phyloP scores from a whole-genome alignment of 345 rosid genomes.

The Hypericum androsaemum region DNA sequence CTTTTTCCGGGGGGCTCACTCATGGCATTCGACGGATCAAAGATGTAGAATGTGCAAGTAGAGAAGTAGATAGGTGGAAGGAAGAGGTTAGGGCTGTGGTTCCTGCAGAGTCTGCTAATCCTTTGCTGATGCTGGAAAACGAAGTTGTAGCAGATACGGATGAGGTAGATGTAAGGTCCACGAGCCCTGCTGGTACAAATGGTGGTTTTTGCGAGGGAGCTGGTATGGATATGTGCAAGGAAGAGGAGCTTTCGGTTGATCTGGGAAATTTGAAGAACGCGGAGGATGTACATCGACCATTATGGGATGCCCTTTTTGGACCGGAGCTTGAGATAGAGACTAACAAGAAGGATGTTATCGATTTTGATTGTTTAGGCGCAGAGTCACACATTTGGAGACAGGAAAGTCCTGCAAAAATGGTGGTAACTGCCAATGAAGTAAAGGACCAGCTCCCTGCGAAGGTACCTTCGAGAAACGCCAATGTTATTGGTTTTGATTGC shows the following conservation, averaged over 20 bases:
- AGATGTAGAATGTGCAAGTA: no score
- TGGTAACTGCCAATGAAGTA: no score
- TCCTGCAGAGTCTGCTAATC: constrained; percentile 21
- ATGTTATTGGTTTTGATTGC: constrained; percentile 1
- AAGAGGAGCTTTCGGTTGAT: constrained; percentile 19
- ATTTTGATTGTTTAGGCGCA: not conserved
- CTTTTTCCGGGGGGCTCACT: no score
- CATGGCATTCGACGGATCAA: no score
- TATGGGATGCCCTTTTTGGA: constrained; percentile 8
- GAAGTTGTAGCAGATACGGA: constrained; percentile 8
- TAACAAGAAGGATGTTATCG: constrained; percentile 10
- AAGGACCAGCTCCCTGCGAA: no score
- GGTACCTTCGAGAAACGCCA: constrained; percentile 13
- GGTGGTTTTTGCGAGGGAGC: constrained; percentile 11
- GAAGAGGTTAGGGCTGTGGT: constrained; percentile 16
- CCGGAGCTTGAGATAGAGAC: not conserved
- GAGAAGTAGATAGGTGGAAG: not conserved
- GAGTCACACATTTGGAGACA: constrained; percentile 12
- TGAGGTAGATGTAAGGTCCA: not conserved
- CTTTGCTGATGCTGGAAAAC: constrained; percentile 13
- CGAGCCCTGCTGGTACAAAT: constrained; percentile 6
- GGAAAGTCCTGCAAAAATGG: constrained; percentile 21
- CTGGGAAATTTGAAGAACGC: constrained; percentile 11
- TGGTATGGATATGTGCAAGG: constrained; percentile 8
- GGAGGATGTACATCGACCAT: constrained; percentile 10